Percentiles rank a stretch among this genome's conserved stretches.
Evolutionary conservation across 345 rosid genomes (phyloP).

Genomic region (Acer yangbiense): DNA sequence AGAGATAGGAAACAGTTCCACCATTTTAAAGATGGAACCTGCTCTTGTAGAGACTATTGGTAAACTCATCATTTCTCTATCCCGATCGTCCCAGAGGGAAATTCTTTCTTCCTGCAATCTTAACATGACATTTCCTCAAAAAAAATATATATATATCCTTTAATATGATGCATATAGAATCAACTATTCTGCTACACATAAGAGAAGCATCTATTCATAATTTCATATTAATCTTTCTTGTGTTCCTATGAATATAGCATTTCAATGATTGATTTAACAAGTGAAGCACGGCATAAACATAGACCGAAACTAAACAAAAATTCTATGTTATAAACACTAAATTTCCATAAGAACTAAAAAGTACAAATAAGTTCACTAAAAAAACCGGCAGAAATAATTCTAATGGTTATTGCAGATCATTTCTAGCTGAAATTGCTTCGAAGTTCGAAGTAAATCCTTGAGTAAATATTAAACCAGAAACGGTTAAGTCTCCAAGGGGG

Average conservation of each 20-base stretch:
- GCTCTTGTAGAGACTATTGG: constrained; percentile 78
- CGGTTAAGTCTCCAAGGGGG: neutral
- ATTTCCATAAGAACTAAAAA: neutral
- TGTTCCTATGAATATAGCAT: neutral
- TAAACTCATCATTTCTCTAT: constrained; percentile 33
- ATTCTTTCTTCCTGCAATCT: constrained; percentile 5
- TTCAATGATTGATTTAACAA: neutral
- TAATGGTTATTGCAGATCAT: no score
- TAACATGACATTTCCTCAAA: no score
- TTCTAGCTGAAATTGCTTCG: no score
- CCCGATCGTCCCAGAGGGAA: neutral
- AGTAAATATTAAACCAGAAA: neutral
- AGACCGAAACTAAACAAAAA: neutral
- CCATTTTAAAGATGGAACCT: constrained; percentile 75
- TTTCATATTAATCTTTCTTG: neutral
- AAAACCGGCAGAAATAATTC: no score
- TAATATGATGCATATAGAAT: neutral
- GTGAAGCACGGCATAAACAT: neutral
- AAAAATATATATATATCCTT: neutral
- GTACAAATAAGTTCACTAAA: no score
- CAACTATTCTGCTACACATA: no score
- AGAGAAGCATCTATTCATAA: no score
- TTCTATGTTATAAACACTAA: neutral
- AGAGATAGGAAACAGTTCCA: constrained; percentile 70
- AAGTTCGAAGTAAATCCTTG: no score